Evolutionary conservation across 768 basidiomycete genomes (phyloP), one percentile per base, ranked within the genome.

Genomic region (Hydnomerulius pinastri): DNA sequence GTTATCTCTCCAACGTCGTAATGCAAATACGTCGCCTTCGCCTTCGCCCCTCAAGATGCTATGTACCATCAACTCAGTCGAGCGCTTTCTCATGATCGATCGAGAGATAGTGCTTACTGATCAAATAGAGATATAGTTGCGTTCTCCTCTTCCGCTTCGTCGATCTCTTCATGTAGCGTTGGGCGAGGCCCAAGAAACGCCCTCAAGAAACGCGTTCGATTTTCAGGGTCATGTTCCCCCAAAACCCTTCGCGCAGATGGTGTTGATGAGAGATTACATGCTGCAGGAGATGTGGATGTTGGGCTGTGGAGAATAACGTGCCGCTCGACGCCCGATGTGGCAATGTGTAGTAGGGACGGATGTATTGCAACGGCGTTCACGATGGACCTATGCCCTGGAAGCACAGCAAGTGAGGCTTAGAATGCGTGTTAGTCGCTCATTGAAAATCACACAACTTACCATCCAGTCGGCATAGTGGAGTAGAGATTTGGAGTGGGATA

Each of bases 341-440:
- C 76, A 25, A 90, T 71, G 47, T 85, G 77, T 4, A 86, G 77
- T 35, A 85, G 73, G 18, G 78, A 73, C 2, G 91, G 90, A 61
- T 92, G 91, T 50, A 90, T 81, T 21, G 87, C 67, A 3, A 80
- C 73, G 0, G 82, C 79, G 61, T 92, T 93, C 38, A 92, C 82
- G 45, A 93, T 89, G 2, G 89, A 90, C 33, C 77, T 71, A 62
- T 92, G 89, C 4, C 88, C 87, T 83, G 46, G 41, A 9, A 43
- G 37, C 23, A 39, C 50, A 47, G 29, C 24, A 46, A 51, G 46
- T 46, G 49, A 37, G 46, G 48, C 10, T 35, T 43, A 29, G 18
- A 20, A 24, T 29, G 33, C 35, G 11, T 32, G 33, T 30, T 6
- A 41, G 33, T n/a, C n/a, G 20, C 9, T 35, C 39, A 23, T 33